These are phyloP conservation scores for Mortierella sp. DNA, from an alignment of 371 early-diverging fungal genomes.

Conservation along the genomic window DNA sequence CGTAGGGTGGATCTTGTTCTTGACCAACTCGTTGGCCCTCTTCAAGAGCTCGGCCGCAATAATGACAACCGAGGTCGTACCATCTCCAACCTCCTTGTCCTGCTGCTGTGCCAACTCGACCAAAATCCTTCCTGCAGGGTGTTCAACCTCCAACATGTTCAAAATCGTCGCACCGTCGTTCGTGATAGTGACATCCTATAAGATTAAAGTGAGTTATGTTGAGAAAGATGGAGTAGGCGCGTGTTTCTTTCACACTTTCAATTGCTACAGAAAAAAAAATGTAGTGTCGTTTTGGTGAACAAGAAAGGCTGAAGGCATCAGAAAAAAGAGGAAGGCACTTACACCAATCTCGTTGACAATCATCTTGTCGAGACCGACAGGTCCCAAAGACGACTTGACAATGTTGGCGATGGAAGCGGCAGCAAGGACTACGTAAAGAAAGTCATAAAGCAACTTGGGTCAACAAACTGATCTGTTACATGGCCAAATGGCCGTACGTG, in stretches of 20 bases:
- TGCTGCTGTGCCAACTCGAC: slow-evolving; percentile 99
- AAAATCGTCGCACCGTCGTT: slow-evolving; percentile 99
- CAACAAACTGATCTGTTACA: neutral
- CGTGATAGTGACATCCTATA: slow-evolving; percentile 98
- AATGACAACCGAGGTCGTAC: slow-evolving; percentile 99
- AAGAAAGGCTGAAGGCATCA: slow-evolving; percentile 1
- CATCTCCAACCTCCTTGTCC: slow-evolving; percentile 99
- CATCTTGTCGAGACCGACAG: slow-evolving; percentile 99
- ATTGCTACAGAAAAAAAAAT: neutral
- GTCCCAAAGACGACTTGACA: slow-evolving; percentile 99
- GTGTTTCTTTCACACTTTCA: neutral
- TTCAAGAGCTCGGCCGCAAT: slow-evolving; percentile 98
- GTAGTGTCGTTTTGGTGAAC: slow-evolving; percentile 18
- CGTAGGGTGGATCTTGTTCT: slow-evolving; percentile 99
- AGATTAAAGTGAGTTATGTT: neutral
- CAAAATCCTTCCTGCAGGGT: slow-evolving; percentile 98
- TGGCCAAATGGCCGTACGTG: neutral
- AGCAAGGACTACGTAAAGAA: slow-evolving; percentile 64
- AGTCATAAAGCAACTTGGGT: neutral
- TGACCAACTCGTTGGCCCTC: slow-evolving; percentile 97
- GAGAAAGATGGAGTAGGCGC: too few relatives aligned
- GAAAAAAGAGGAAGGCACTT: slow-evolving; percentile 51
- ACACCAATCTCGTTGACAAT: slow-evolving; percentile 99
- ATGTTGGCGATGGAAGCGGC: slow-evolving; percentile 96
- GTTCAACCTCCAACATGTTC: slow-evolving; percentile 96